Evolutionary conservation across 2,329 filamentous ascomycete genomes (phyloP).

Genomic region (Bipolaris oryzae): DNA sequence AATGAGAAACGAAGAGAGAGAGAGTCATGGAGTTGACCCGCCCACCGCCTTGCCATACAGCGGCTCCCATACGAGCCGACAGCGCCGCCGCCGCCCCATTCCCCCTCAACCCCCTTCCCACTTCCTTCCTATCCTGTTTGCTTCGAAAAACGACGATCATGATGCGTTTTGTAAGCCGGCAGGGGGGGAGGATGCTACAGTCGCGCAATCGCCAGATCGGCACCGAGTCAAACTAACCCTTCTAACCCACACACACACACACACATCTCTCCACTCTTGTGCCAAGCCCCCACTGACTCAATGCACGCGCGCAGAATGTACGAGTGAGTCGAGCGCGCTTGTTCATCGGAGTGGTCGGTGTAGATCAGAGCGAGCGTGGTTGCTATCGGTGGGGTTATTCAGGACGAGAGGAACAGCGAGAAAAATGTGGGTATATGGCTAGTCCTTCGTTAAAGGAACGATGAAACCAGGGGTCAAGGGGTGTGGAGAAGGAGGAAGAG

Average conservation of each 20-base stretch:
- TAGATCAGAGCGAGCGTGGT: not conserved
- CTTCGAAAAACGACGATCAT: not conserved
- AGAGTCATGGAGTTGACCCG: too few species aligned
- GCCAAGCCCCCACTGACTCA: too few species aligned
- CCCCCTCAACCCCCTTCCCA: not conserved
- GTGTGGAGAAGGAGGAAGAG: not conserved
- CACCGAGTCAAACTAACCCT: not conserved
- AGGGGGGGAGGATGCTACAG: not conserved
- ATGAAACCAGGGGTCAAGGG: slow-evolving; percentile 12
- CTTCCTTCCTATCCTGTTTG: not conserved
- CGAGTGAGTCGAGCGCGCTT: too few species aligned
- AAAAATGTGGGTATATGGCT: too few species aligned
- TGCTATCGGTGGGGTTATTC: not conserved
- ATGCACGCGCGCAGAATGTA: not conserved
- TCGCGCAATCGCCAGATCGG: slow-evolving; percentile 6
- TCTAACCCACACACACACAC: too few species aligned
- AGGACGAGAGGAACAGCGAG: too few species aligned
- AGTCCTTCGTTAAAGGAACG: not conserved
- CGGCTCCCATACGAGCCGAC: too few species aligned
- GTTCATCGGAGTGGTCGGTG: too few species aligned
- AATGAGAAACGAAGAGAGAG: too few species aligned
- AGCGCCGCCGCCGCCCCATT: not conserved
- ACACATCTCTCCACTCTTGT: too few species aligned
- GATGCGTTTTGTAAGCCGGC: not conserved
- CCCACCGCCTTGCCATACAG: too few species aligned